Conservation (phyloP, 257 asterid species). For the Primulina eburnea region DNA sequence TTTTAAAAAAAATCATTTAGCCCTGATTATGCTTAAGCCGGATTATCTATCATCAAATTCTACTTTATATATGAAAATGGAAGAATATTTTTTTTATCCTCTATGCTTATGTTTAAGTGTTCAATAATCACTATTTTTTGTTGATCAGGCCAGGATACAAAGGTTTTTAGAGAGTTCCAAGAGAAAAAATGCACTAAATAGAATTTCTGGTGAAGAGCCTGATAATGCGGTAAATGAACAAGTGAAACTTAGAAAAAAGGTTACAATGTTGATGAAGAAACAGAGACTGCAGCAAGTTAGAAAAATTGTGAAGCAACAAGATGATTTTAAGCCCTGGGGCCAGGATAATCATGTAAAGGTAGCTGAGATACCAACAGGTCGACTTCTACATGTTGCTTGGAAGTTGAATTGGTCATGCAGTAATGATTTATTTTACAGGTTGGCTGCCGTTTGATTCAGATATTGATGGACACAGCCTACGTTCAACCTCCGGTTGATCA, state of each 20-base stretch:
- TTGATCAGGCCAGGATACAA: slow-evolving; percentile 73
- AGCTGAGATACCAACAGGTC: slow-evolving; percentile 15
- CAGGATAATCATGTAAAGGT: slow-evolving; percentile 90
- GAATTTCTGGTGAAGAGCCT: slow-evolving; percentile 47
- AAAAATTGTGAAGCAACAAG: slow-evolving; percentile 63
- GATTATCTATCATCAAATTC: background rate
- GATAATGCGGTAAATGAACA: slow-evolving; percentile 45
- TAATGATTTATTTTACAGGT: slow-evolving; percentile 48
- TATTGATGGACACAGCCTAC: slow-evolving; percentile 74
- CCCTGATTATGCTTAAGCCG: background rate
- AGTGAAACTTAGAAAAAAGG: slow-evolving; percentile 65
- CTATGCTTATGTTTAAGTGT: slow-evolving; percentile 4
- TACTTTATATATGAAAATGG: background rate
- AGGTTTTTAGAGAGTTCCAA: slow-evolving; percentile 68
- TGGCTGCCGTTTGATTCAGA: slow-evolving; percentile 85
- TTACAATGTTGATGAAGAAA: slow-evolving; percentile 66
- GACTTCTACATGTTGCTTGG: slow-evolving; percentile 22
- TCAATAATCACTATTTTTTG: slow-evolving; percentile 26
- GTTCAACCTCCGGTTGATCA: slow-evolving; percentile 83
- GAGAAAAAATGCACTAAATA: slow-evolving; percentile 68
- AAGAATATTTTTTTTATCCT: background rate
- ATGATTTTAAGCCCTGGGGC: slow-evolving; percentile 77
- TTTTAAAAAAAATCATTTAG: too few relatives aligned
- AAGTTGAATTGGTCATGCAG: slow-evolving; percentile 17
- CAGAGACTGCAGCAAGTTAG: slow-evolving; percentile 64